Percentiles rank a stretch among this genome's conserved stretches.
These are phyloP conservation scores for Mariannaea elegans DNA, from an alignment of 2,329 filamentous ascomycete species.

Conservation along the genomic window DNA sequence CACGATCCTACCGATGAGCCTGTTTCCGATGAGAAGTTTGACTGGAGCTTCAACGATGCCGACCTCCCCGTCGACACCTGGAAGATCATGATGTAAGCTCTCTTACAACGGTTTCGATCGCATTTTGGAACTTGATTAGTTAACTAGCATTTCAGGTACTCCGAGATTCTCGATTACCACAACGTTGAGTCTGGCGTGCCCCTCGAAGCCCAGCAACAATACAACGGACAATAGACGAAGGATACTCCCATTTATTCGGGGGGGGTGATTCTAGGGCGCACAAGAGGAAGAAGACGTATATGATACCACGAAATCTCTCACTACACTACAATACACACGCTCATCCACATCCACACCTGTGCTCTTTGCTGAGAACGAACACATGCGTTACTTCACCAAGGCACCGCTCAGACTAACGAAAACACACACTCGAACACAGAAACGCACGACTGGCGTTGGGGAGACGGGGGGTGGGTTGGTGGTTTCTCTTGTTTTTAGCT, in stretches of 20 bases:
- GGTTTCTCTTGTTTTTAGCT: slow-evolving; percentile 22
- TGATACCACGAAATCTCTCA: slow-evolving; percentile 49
- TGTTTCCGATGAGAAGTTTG: slow-evolving; percentile 95
- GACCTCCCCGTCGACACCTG: slow-evolving; percentile 98
- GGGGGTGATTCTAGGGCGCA: slow-evolving; percentile 30
- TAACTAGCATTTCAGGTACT: slow-evolving; percentile 74
- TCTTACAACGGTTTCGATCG: background rate
- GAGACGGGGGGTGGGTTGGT: slow-evolving; percentile 34
- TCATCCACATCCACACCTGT: slow-evolving; percentile 11
- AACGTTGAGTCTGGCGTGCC: slow-evolving; percentile 74
- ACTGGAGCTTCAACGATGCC: slow-evolving; percentile 99
- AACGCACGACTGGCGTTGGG: slow-evolving; percentile 44
- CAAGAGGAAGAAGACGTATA: slow-evolving; percentile 38
- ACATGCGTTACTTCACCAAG: slow-evolving; percentile 3
- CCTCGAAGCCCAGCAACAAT: slow-evolving; percentile 49
- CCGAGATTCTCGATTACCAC: slow-evolving; percentile 98
- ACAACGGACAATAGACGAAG: slow-evolving; percentile 46
- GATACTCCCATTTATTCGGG: slow-evolving; percentile 44
- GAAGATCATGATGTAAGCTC: slow-evolving; percentile 99
- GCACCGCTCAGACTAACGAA: slow-evolving; percentile 24
- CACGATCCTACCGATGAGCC: slow-evolving; percentile 98
- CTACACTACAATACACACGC: slow-evolving; percentile 23
- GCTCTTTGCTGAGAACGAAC: slow-evolving; percentile 8
- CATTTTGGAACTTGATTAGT: background rate
- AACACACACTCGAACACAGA: slow-evolving; percentile 28